phyloP scores from a whole-genome alignment of 441 rosid genomes.

The Hura crepitans region DNA sequence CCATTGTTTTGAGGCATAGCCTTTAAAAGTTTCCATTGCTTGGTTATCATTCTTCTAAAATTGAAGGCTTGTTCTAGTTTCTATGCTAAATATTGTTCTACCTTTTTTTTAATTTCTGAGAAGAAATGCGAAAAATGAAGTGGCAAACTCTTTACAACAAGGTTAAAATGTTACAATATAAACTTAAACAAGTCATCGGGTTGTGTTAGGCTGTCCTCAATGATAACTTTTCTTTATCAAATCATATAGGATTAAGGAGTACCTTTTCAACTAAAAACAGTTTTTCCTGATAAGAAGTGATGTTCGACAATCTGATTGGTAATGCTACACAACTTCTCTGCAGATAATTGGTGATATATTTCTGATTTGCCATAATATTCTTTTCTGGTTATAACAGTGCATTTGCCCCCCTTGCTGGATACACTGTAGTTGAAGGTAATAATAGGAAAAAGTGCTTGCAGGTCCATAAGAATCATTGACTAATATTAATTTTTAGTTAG shows the following conservation, averaged over 20 bases:
- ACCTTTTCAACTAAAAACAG: not conserved
- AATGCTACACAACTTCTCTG: too few species aligned
- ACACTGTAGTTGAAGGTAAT: not conserved
- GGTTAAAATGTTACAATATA: not conserved
- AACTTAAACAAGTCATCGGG: not conserved
- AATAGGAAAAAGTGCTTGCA: slow-evolving; percentile 4
- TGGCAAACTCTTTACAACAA: not conserved
- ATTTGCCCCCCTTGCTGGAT: not conserved
- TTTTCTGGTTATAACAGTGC: not conserved
- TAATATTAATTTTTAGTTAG: not conserved
- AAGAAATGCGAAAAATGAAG: not conserved
- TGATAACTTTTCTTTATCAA: not conserved
- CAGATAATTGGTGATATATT: too few species aligned
- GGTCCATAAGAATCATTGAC: not conserved
- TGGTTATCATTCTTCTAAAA: not conserved
- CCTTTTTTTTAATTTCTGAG: not conserved
- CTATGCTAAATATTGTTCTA: too few species aligned
- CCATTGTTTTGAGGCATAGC: not conserved
- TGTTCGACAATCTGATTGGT: too few species aligned
- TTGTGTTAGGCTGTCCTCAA: too few species aligned
- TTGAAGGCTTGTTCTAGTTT: not conserved
- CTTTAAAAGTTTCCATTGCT: too few species aligned
- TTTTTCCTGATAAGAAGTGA: not conserved
- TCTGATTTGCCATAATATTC: not conserved
- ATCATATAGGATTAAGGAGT: not conserved